phyloP scores from a whole-genome alignment of 352 stramenopile genomes.

The Saprolegnia diclina region DNA sequence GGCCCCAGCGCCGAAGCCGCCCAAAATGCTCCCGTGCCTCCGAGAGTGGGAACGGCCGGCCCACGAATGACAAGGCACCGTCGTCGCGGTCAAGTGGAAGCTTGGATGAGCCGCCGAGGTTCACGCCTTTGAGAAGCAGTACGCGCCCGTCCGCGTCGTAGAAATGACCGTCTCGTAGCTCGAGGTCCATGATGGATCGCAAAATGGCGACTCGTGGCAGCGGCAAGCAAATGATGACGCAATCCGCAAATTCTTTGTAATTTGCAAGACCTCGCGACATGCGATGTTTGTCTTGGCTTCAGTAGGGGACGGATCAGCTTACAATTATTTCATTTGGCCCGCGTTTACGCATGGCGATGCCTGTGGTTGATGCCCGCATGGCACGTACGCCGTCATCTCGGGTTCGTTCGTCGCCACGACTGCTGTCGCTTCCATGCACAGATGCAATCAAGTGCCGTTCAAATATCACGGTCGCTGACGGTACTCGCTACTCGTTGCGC shows the following conservation, averaged over 20 bases:
- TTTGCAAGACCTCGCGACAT: too few relatives aligned
- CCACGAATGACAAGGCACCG: conserved; percentile 61
- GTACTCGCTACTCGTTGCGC: too few relatives aligned
- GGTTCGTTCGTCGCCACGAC: too few relatives aligned
- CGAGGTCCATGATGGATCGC: conserved; percentile 12
- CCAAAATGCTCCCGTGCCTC: conserved; percentile 77
- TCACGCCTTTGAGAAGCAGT: conserved; percentile 76
- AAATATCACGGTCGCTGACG: too few relatives aligned
- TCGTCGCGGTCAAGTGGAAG: conserved; percentile 58
- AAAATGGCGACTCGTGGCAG: not conserved
- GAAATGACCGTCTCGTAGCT: conserved; percentile 65
- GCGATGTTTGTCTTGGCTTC: too few relatives aligned
- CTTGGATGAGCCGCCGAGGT: conserved; percentile 85
- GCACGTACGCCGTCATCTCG: too few relatives aligned
- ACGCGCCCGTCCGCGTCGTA: conserved; percentile 71
- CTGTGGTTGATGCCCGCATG: too few relatives aligned
- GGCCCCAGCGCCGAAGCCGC: conserved; percentile 71
- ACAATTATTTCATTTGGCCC: too few relatives aligned
- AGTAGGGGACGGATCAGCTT: too few relatives aligned
- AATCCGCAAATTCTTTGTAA: not conserved
- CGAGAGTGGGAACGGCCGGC: conserved; percentile 74
- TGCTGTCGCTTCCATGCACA: too few relatives aligned
- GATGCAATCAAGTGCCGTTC: too few relatives aligned
- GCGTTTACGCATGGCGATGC: too few relatives aligned
- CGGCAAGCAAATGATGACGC: not conserved